Conservation (phyloP, 148 eudicot genomes). For the Salicornia ramosissima region DNA sequence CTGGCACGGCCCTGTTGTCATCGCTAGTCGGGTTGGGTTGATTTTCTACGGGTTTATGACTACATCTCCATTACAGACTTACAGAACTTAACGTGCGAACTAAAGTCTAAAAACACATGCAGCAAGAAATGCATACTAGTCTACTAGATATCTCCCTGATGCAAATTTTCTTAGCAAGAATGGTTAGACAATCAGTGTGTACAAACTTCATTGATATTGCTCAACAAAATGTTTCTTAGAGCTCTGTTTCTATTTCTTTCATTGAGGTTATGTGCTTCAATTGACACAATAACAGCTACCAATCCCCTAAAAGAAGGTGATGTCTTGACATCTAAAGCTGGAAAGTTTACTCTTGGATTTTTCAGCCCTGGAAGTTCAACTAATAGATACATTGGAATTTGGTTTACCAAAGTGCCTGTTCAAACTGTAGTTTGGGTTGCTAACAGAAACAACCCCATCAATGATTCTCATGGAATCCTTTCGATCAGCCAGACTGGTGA, state of each 20-base stretch:
- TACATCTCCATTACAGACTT: too few species aligned
- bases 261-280: constrained; percentile 11
- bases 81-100: too few species aligned
- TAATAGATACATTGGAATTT: constrained; percentile 30
- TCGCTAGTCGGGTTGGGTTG: too few species aligned
- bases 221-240: constrained; percentile 2
- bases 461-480: constrained; percentile 21
- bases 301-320: constrained; percentile 25
- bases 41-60: too few species aligned
- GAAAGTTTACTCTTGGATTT: constrained; percentile 37
- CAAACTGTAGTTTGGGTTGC: constrained; percentile 57
- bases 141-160: too few species aligned
- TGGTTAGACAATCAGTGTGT: too few species aligned
- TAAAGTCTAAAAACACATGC: too few species aligned
- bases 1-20: too few species aligned
- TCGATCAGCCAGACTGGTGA: constrained; percentile 23
- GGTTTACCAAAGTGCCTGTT: constrained; percentile 34
- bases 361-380: constrained; percentile 30
- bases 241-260: constrained; percentile 13
- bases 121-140: too few species aligned
- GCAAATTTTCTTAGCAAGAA: too few species aligned
- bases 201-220: too few species aligned
- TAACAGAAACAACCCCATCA: constrained; percentile 42
- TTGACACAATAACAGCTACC: constrained; percentile 18
- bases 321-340: constrained; percentile 26